These are phyloP conservation scores for Pleurotus giganteus DNA, from an alignment of 768 basidiomycete genomes.

Conservation along the genomic window DNA sequence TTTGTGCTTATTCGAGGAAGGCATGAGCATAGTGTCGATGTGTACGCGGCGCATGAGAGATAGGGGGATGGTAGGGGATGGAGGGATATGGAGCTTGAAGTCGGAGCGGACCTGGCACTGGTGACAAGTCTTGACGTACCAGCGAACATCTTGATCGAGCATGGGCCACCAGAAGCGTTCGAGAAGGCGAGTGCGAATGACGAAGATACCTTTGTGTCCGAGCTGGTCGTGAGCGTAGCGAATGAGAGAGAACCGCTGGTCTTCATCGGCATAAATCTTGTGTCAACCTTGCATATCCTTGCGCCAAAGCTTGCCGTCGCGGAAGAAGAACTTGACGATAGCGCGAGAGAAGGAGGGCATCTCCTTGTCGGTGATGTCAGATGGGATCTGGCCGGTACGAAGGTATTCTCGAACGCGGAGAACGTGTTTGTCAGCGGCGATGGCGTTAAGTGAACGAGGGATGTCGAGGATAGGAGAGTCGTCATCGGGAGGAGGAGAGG, in stretches of 20 bases:
- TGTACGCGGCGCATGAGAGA: conserved; percentile 25
- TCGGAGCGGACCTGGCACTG: conserved; percentile 25
- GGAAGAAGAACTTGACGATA: conserved; percentile 16
- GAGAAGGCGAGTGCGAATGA: conserved; percentile 14
- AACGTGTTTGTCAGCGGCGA: conserved; percentile 13
- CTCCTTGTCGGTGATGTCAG: not conserved
- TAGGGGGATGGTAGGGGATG: no score
- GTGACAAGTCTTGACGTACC: conserved; percentile 31
- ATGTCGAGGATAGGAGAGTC: not conserved
- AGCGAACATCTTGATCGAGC: conserved; percentile 23
- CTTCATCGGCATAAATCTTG: conserved; percentile 12
- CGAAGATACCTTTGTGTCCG: conserved; percentile 27
- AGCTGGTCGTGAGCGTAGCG: conserved; percentile 23
- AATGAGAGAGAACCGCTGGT: conserved; percentile 15
- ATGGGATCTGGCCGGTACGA: not conserved
- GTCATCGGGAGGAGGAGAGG: not conserved
- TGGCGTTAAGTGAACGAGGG: not conserved
- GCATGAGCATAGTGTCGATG: conserved; percentile 27
- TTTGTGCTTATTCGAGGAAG: conserved; percentile 17
- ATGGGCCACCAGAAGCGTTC: conserved; percentile 20
- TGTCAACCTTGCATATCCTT: conserved; percentile 18
- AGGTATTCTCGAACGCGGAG: conserved; percentile 13
- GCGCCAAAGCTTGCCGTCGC: conserved; percentile 16
- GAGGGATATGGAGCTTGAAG: conserved; percentile 23
- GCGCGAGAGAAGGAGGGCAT: conserved; percentile 3